These are phyloP conservation scores for Ceratobasidium theobromae DNA, from an alignment of 1,284 basidiomycete genomes.

Conservation along the genomic window DNA sequence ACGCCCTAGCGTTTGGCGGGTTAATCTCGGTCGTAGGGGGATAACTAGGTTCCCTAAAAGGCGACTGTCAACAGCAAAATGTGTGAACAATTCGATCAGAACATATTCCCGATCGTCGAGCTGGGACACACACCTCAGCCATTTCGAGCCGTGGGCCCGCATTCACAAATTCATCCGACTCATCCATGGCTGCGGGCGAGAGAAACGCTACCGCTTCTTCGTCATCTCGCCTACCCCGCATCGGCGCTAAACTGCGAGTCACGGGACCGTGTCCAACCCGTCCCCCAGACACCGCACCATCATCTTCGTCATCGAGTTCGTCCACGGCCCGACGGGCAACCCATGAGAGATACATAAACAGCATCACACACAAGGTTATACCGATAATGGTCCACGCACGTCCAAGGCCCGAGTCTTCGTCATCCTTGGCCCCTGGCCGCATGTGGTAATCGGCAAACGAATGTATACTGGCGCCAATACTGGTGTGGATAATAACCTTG, in stretches of 20 bases:
- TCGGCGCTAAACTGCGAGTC: slow-evolving; percentile 24
- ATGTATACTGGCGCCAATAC: slow-evolving; percentile 77
- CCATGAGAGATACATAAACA: slow-evolving; percentile 76
- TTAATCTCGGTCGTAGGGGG: slow-evolving; percentile 20
- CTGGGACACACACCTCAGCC: slow-evolving; percentile 24
- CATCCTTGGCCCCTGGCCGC: slow-evolving; percentile 38
- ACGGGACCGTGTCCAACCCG: slow-evolving; percentile 30
- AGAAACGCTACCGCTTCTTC: slow-evolving; percentile 35
- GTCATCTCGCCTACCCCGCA: slow-evolving; percentile 27
- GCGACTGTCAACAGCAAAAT: slow-evolving; percentile 8
- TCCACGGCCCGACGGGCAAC: slow-evolving; percentile 81
- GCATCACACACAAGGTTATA: slow-evolving; percentile 68
- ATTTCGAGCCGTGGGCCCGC: slow-evolving; percentile 21
- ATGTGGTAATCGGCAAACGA: slow-evolving; percentile 72
- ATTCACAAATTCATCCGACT: slow-evolving; percentile 32
- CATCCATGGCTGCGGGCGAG: slow-evolving; percentile 34
- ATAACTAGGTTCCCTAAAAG: slow-evolving; percentile 29
- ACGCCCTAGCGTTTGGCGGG: slow-evolving; percentile 10
- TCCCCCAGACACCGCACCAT: slow-evolving; percentile 19
- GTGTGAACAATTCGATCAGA: slow-evolving; percentile 8
- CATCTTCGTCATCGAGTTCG: slow-evolving; percentile 44
- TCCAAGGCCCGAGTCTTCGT: slow-evolving; percentile 47
- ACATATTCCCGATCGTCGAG: not conserved
- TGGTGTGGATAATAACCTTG: slow-evolving; percentile 85
- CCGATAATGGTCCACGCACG: slow-evolving; percentile 69